A percentile compares a stretch with the other conserved stretches of the same genome.
phyloP scores from a whole-genome alignment of 176 grass and related monocot species.

The Saccharum spontaneum region DNA sequence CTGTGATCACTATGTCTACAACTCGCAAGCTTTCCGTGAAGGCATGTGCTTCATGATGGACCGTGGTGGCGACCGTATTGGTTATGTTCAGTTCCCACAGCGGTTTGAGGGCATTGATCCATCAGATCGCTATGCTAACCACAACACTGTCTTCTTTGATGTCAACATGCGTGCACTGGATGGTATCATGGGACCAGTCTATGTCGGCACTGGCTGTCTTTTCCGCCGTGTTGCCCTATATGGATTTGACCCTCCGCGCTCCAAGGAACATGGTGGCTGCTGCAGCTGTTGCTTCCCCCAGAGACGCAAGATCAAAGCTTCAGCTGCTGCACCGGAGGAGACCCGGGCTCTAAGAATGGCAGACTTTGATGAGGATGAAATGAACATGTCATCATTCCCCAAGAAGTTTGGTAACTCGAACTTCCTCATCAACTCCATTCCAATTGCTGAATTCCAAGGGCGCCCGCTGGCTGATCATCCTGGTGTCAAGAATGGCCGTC shows the following conservation, averaged over 20 bases:
- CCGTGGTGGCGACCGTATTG: constrained; percentile 87
- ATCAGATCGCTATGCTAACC: constrained; percentile 95
- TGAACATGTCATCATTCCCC: constrained; percentile 86
- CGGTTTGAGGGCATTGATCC: constrained; percentile 98
- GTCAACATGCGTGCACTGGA: constrained; percentile 93
- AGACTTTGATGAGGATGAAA: constrained; percentile 86
- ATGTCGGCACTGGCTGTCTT: constrained; percentile 90
- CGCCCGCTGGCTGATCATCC: constrained; percentile 97
- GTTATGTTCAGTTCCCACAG: constrained; percentile 95
- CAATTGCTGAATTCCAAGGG: constrained; percentile 92
- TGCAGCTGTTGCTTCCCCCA: constrained; percentile 89
- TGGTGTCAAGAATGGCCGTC: constrained; percentile 83
- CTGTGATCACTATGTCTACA: constrained; percentile 97
- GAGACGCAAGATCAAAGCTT: constrained; percentile 52
- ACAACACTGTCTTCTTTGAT: constrained; percentile 99
- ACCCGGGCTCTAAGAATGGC: constrained; percentile 75
- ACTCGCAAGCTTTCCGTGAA: constrained; percentile 91
- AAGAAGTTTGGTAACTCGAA: constrained; percentile 97
- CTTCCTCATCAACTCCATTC: constrained; percentile 84
- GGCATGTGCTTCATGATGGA: constrained; percentile 99
- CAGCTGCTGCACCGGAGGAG: constrained; percentile 55
- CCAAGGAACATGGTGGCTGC: constrained; percentile 78
- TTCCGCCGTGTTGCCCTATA: constrained; percentile 92
- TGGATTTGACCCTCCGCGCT: constrained; percentile 90
- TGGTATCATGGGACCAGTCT: constrained; percentile 89